phyloP scores from a whole-genome alignment of 163 green algal genomes.

The Scenedesmus sp. region DNA sequence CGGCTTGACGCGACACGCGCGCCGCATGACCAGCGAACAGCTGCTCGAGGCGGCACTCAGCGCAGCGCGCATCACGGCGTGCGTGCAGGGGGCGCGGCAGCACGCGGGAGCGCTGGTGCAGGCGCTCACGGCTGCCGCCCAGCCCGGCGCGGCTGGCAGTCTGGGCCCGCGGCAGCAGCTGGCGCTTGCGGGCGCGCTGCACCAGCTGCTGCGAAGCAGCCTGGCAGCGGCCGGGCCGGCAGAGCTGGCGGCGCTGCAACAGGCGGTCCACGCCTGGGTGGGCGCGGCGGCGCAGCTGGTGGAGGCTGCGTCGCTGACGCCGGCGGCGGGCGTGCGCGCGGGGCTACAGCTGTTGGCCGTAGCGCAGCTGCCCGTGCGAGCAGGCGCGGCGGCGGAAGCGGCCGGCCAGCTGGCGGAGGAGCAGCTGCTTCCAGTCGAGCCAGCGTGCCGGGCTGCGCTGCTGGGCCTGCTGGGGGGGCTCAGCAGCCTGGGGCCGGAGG shows the following conservation, averaged over 20 bases:
- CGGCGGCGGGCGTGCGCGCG: neutral
- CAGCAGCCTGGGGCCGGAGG: no score
- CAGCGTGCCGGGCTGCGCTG: no score
- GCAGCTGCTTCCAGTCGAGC: neutral
- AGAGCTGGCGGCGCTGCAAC: constrained; percentile 1
- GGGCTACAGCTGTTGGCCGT: constrained; percentile 12
- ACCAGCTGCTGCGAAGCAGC: constrained; percentile 13
- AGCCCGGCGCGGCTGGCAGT: neutral
- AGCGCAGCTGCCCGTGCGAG: neutral
- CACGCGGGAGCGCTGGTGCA: constrained; percentile 4
- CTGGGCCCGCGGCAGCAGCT: neutral
- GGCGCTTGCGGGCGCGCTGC: neutral
- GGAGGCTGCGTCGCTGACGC: no score
- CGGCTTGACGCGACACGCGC: no score
- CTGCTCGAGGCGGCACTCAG: constrained; percentile 11
- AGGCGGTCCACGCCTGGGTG: no score
- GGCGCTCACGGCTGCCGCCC: neutral
- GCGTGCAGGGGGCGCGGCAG: constrained; percentile 9
- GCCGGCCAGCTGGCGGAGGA: neutral
- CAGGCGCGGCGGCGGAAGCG: constrained; percentile 4
- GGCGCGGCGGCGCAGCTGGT: no score
- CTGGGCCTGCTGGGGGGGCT: constrained; percentile 9
- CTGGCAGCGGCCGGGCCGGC: neutral
- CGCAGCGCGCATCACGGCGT: neutral
- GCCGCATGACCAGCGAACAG: no score